Conservation (phyloP, 345 rosid genomes). For the Corchorus capsularis region DNA sequence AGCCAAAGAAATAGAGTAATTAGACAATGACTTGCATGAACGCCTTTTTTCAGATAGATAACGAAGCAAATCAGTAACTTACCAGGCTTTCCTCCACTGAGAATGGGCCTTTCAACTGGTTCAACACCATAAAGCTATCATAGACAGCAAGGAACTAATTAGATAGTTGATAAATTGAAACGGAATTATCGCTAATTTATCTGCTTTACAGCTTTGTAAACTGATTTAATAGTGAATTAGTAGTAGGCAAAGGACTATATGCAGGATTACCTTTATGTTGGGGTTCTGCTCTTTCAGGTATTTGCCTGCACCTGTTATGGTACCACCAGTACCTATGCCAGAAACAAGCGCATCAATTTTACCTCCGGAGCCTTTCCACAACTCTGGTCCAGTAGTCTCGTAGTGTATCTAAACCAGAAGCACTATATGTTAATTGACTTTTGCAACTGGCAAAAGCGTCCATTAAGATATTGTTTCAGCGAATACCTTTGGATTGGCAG, state of each 20-base stretch:
- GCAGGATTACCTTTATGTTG: constrained; percentile 57
- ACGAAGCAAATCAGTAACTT: constrained; percentile 17
- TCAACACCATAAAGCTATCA: constrained; percentile 77
- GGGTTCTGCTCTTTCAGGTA: constrained; percentile 83
- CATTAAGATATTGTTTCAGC: constrained; percentile 1
- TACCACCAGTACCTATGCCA: constrained; percentile 97
- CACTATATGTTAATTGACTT: background rate
- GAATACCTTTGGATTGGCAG: constrained; percentile 89
- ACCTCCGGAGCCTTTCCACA: constrained; percentile 85
- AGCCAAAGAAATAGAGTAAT: background rate
- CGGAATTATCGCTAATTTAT: background rate
- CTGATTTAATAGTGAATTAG: background rate
- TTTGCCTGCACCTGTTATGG: constrained; percentile 85
- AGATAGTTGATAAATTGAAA: constrained; percentile 9
- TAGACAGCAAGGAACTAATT: constrained; percentile 18
- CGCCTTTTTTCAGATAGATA: background rate
- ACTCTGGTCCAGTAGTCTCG: constrained; percentile 93
- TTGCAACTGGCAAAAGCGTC: constrained; percentile 9
- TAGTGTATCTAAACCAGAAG: constrained; percentile 62
- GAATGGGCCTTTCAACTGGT: constrained; percentile 79
- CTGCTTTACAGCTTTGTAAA: background rate
- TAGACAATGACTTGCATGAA: background rate
- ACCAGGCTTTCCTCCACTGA: constrained; percentile 94
- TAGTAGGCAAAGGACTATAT: background rate
- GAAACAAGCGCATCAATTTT: constrained; percentile 85